Percentiles rank a stretch among this genome's conserved stretches.
Conservation (phyloP, 495 filamentous ascomycete genomes). For the Penicillium crystallinum region DNA sequence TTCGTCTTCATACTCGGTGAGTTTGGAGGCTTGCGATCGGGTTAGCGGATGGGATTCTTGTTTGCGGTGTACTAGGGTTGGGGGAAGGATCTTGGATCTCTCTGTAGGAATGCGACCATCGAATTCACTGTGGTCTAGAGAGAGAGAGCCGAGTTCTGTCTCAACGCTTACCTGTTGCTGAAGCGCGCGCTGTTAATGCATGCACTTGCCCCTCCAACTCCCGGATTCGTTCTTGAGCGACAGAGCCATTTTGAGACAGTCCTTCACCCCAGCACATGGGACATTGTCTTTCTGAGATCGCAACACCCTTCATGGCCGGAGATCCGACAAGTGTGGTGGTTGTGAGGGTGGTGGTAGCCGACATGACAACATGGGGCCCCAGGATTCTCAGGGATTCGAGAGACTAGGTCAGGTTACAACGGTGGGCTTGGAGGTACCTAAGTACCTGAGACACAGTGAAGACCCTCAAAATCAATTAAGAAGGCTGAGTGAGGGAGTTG, state of each 20-base stretch:
- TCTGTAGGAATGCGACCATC: not conserved
- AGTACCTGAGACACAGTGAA: not conserved
- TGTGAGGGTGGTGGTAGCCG: conserved; percentile 27
- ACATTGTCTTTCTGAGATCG: conserved; percentile 33
- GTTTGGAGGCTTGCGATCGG: conserved; percentile 53
- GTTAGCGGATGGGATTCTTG: not conserved
- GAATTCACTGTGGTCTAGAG: not conserved
- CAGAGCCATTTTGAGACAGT: conserved; percentile 25
- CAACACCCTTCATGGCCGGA: conserved; percentile 28
- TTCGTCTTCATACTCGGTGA: conserved; percentile 95
- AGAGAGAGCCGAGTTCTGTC: not conserved
- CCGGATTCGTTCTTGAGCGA: conserved; percentile 64
- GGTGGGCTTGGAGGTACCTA: not conserved
- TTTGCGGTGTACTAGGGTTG: not conserved
- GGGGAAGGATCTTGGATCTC: not conserved
- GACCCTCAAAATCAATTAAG: not conserved
- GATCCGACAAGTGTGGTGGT: conserved; percentile 35
- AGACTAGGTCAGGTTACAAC: not conserved
- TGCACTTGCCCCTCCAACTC: conserved; percentile 79
- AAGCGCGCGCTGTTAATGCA: conserved; percentile 68
- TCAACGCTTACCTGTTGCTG: conserved; percentile 58
- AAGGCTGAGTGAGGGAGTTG: not conserved
- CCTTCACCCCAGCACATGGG: conserved; percentile 45
- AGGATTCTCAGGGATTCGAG: conserved; percentile 4
- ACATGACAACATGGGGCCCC: conserved; percentile 26